Percentiles rank a stretch among this genome's conserved stretches.
Conservation (phyloP, 768 basidiomycete species). For the Lactarius hengduanensis region DNA sequence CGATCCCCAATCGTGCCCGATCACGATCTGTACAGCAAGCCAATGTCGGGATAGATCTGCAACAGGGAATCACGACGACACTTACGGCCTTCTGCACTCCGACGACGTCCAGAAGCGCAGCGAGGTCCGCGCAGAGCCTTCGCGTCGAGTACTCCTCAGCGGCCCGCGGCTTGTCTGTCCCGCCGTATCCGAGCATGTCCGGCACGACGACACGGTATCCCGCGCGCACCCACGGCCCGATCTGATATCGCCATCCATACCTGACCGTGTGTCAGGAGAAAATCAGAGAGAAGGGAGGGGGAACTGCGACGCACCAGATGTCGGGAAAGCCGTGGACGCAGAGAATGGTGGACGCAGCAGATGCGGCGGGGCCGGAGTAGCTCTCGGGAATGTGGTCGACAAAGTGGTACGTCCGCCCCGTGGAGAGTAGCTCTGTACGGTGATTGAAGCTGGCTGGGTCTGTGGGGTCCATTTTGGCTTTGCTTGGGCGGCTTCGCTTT, state of each 20-base stretch:
- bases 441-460: constrained; percentile 51
- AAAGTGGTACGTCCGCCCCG: constrained; percentile 67
- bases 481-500: no score
- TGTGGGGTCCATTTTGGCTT: constrained; percentile 35
- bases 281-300: not conserved
- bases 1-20: constrained; percentile 85
- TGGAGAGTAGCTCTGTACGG: constrained; percentile 48
- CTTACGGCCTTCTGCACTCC: constrained; percentile 34
- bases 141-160: constrained; percentile 32
- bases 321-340: constrained; percentile 84
- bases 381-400: constrained; percentile 60
- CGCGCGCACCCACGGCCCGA: constrained; percentile 38
- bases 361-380: constrained; percentile 34
- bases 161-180: constrained; percentile 43
- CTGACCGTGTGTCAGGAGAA: not conserved
- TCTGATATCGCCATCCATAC: constrained; percentile 43
- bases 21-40: constrained; percentile 48
- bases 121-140: constrained; percentile 34
- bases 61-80: not conserved
- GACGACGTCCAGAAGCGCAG: constrained; percentile 38
- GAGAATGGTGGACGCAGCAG: constrained; percentile 49
- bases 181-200: constrained; percentile 49
- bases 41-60: not conserved
- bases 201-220: constrained; percentile 48
- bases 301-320: constrained; percentile 37